Base-by-base conservation (phyloP, 2,329 filamentous ascomycete genomes). In the Monosporascus sp. region DNA sequence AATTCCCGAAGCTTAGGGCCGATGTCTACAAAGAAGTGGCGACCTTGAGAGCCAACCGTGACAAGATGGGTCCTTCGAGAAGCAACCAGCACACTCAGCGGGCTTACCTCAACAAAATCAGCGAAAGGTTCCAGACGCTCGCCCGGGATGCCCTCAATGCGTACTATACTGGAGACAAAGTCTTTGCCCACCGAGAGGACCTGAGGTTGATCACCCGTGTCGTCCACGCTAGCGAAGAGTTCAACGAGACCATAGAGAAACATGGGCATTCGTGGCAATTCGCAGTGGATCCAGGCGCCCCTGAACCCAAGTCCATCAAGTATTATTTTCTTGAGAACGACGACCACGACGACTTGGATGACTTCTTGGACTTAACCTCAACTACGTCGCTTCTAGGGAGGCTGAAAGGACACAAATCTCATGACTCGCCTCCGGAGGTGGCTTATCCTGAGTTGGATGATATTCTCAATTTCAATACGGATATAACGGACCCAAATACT, bases 221-320 rank as follows among this genome's bases (percentile, higher is more conserved):
- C 37, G 62, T 66, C 2, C 58, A 65, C n/a, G 54, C 45, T 4
- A 63, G 51, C 24, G 65, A 67, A 14, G 31, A 22, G 3, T 68
- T 58, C 28, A 55, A 60, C 5, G n/a, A 55, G 3, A 22, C 45
- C 7, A 66, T 68, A 58, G 18, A 4, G n/a, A 55, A 48, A 1
- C 51, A 55, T 3, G 71, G 69, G 5, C 71, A 73, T 38, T 62
- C 53, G 3, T 49, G 60, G 15, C 37, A 53, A 17, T 68, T 68
- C 41, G 58, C 40, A 14, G 47, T 37, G 17, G 41, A 51, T 3
- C 44, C 45, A 15, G 48, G 38, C n/a, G 37, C 49, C 5, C 40
- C 37, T 20, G 41, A 54, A 3, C n/a, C 28, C 18, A 24, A 50
- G 2, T 17, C 48, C 17, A 26, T 43, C 54, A 2, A 31, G 28